Conservation (phyloP, 306 rosid genomes). For the Psophocarpus tetragonolobus region DNA sequence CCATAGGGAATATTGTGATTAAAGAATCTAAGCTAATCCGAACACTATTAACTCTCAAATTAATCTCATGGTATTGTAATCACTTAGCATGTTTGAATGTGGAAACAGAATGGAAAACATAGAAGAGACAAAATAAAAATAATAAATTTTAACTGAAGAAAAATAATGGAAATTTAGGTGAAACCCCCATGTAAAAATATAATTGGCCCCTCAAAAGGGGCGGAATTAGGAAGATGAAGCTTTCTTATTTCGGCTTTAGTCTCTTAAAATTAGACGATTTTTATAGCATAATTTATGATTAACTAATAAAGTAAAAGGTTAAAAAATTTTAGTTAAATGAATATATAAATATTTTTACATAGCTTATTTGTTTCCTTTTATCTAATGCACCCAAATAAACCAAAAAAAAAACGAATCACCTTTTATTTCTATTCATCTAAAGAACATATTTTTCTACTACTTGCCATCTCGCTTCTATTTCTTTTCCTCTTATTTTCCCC, state of each 20-base stretch:
- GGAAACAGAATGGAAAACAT: neutral
- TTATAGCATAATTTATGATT: neutral
- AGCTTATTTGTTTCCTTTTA: neutral
- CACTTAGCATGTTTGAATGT: slow-evolving; percentile 4
- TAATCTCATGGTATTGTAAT: slow-evolving; percentile 25
- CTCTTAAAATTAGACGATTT: neutral
- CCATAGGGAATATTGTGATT: neutral
- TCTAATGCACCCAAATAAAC: neutral
- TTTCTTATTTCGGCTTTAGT: neutral
- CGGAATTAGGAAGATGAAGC: neutral
- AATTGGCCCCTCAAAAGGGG: neutral
- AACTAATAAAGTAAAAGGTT: neutral
- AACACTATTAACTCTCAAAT: slow-evolving; percentile 19
- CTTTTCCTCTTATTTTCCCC: neutral
- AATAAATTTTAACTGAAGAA: neutral
- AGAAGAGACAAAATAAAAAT: neutral
- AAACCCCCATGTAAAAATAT: neutral
- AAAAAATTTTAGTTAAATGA: neutral
- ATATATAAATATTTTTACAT: neutral
- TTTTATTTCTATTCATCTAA: neutral
- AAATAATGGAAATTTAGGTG: neutral
- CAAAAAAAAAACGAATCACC: no score
- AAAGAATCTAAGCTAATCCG: neutral
- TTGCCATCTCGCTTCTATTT: neutral
- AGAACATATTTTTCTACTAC: neutral